Percentiles rank a stretch among this genome's conserved stretches.
Conservation (phyloP, 495 filamentous ascomycete species). For the Tetracladium marchalianum region DNA sequence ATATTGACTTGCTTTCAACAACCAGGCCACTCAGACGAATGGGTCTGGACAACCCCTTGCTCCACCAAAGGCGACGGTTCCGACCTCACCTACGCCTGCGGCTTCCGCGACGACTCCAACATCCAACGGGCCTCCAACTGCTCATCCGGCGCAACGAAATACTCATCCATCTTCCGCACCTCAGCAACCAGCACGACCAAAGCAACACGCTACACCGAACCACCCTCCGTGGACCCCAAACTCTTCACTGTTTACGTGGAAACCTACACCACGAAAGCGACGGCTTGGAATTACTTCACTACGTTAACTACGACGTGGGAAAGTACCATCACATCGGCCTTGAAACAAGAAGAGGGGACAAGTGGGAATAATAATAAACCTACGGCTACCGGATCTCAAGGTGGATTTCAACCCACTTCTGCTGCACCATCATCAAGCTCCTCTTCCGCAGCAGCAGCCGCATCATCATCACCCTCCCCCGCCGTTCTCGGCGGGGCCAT, state of each 20-base stretch:
- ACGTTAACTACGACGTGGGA: constrained; percentile 5
- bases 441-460: background rate
- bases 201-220: constrained; percentile 8
- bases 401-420: background rate
- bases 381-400: background rate
- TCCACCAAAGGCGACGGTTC: background rate
- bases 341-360: background rate
- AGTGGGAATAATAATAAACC: too few relatives aligned
- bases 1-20: too few relatives aligned
- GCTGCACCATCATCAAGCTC: background rate
- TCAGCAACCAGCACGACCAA: background rate
- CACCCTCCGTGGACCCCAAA: constrained; percentile 4
- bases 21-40: background rate
- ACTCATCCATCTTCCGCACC: background rate
- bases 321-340: constrained; percentile 5
- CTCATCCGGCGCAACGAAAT: background rate
- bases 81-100: background rate
- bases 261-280: constrained; percentile 1
- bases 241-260: constrained; percentile 3
- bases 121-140: constrained; percentile 1
- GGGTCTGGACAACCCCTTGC: constrained; percentile 4
- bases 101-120: background rate
- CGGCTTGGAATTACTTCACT: constrained; percentile 1
- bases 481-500: constrained; percentile 6
- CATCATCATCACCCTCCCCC: background rate